Evolutionary conservation across 495 filamentous ascomycete species (phyloP), one percentile per base, ranked within the genome.

Genomic region (Podospora didyma): DNA sequence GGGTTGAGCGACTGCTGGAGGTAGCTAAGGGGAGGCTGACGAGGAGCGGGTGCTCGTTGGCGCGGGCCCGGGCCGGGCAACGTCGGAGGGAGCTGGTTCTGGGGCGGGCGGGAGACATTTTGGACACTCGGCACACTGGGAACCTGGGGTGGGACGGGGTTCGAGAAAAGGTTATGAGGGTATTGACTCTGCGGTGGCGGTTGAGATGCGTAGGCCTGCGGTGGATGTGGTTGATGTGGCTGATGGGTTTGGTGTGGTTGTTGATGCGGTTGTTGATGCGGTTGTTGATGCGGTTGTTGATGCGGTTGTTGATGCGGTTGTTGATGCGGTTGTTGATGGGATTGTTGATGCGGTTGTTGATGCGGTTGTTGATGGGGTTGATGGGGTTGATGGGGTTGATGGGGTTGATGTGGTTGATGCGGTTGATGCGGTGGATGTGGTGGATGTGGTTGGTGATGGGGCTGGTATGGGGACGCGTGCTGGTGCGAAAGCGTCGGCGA

Each of bases 61-160:
- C 72, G 66, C 57, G 75, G 62, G 46, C 73, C 69, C 57, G 75
- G 62, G 46, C 73, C 69, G 58, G 74, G 68, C 62, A 75, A 56
- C 55, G 64, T 34, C 34, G 69, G 62, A 17, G 69, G 61, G 26
- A 62, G 53, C 59, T 73, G 72, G 34, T 59, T 45, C 37, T 64
- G 64, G 26, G 71, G 58, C 46, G 71, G 69, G 46, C 75, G 63
- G 16, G 70, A 57, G 54, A 65, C 75, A 75, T 75, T 73, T 54
- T 68, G 61, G 53, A 71, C 57, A 54, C 63, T 70, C 54, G 64
- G 61, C 51, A 70, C 64, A 54, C 62, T 69, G 41, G 68, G 58
- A 47, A 74, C 66, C 46, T 71, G 73, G 28, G 72, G 66, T 16
- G 70, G 62, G 12, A 69, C 63, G 34, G 69, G 60, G 21, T 54